phyloP scores from a whole-genome alignment of 805 yeast species.

The Saccharomycopsis babjevae region DNA sequence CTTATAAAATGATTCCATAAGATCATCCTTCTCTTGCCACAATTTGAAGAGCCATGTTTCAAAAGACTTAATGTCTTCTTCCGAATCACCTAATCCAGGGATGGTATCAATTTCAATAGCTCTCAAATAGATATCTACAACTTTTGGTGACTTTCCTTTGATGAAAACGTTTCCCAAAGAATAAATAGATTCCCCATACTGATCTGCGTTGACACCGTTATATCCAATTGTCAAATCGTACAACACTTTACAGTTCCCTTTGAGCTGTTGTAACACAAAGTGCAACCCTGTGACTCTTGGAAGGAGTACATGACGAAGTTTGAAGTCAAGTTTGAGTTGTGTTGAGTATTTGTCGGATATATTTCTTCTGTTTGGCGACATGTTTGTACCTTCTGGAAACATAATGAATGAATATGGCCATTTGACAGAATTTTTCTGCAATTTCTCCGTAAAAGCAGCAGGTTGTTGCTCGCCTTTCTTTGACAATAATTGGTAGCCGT shows the following conservation, averaged over 20 bases:
- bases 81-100: constrained; percentile 46
- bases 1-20: constrained; percentile 51
- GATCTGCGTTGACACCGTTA: constrained; percentile 50
- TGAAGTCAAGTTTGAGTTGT: constrained; percentile 34
- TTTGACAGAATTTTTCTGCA: constrained; percentile 4
- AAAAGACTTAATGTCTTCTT: constrained; percentile 35
- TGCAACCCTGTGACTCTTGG: constrained; percentile 80
- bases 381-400: constrained; percentile 93
- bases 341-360: constrained; percentile 50
- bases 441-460: background rate
- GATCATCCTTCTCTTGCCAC: constrained; percentile 73
- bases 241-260: constrained; percentile 42
- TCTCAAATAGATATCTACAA: constrained; percentile 55
- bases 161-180: constrained; percentile 55
- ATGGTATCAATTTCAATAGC: constrained; percentile 49
- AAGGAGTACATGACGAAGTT: constrained; percentile 55
- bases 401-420: constrained; percentile 64
- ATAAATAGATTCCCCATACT: constrained; percentile 70
- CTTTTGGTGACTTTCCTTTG: constrained; percentile 60
- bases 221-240: constrained; percentile 83
- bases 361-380: constrained; percentile 52
- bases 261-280: constrained; percentile 48
- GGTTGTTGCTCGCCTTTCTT: background rate
- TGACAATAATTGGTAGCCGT: background rate
- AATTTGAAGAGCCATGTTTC: constrained; percentile 62